Conservation (phyloP, 192 early-diverging fungal species). For the Coemansia asiatica region DNA sequence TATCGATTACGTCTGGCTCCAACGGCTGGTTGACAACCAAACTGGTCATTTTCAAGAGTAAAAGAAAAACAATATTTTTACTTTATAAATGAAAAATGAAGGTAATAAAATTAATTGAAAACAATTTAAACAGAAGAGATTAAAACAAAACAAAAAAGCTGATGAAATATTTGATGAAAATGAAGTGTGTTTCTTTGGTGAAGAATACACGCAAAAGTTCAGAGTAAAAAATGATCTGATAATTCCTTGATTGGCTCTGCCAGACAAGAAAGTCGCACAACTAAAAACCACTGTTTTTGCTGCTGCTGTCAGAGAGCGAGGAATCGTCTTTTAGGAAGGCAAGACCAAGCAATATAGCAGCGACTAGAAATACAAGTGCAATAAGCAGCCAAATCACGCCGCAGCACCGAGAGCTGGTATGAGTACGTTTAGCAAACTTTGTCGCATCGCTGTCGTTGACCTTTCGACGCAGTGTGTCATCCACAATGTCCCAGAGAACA, state of each 20-base stretch:
- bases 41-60: not conserved
- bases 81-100: slow-evolving; percentile 1
- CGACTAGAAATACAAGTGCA: slow-evolving; percentile 75
- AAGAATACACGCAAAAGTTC: no score
- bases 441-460: slow-evolving; percentile 95
- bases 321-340: slow-evolving; percentile 70
- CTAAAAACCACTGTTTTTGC: not conserved
- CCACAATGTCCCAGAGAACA: slow-evolving; percentile 93
- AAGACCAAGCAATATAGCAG: slow-evolving; percentile 77
- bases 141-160: not conserved
- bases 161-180: no score
- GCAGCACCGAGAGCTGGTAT: slow-evolving; percentile 81
- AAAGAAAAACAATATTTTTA: not conserved
- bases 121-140: no score
- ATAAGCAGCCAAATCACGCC: slow-evolving; percentile 91
- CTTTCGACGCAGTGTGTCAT: slow-evolving; percentile 86
- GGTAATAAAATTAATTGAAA: no score
- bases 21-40: slow-evolving; percentile 9
- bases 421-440: slow-evolving; percentile 74
- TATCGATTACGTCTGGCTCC: slow-evolving; percentile 28
- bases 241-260: no score
- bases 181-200: no score
- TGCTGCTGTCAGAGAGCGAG: not conserved
- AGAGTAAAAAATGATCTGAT: no score
- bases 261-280: no score